Evolutionary conservation across 345 rosid genomes (phyloP), one percentile per base, ranked within the genome.

Genomic region (Syzygium jambos): DNA sequence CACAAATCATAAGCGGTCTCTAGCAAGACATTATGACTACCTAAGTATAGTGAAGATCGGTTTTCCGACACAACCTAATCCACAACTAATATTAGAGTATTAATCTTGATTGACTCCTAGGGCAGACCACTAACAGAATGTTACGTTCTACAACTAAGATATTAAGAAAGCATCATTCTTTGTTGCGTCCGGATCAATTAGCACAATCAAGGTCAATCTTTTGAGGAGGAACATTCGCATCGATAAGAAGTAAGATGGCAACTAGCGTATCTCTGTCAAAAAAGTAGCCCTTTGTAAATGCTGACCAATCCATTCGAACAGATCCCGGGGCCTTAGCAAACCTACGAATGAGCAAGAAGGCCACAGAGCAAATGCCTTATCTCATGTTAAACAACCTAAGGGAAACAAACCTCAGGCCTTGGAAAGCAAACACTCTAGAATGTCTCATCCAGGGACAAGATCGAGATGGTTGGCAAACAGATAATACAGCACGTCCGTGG

Each of bases 121-220:
- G n/a, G n/a, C n/a, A n/a, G n/a, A n/a, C n/a, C n/a, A n/a, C n/a
- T n/a, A n/a, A n/a, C n/a, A n/a, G n/a, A n/a, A n/a, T 73, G 82
- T 73, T 38, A 25, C 46, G 21, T 38, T 38, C 82, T 84, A n/a
- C 41, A 84, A 52, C 54, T n/a, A 52, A 29, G 43, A 30, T 52
- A 52, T 46, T 53, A 56, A 78, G 53, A 73, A 53, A n/a, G 88
- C 49, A 88, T 51, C 93, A 14, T 90, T 95, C 99, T 78, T 95
- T 91, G 92, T 95, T 95, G 90, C 96, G 98, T 61, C 97, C 97
- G 83, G 95, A 98, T 99, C 99, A 97, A 92, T 94, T 95, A 15
- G 97, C 98, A 85, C 98, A 97, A 90, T 97, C 99, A 29, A 97
- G 93, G 90, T 96, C 99, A 27, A 95, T 96, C 93, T 92, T 96